phyloP scores from a whole-genome alignment of 257 asterid species.

The Leptodermis oblonga region DNA sequence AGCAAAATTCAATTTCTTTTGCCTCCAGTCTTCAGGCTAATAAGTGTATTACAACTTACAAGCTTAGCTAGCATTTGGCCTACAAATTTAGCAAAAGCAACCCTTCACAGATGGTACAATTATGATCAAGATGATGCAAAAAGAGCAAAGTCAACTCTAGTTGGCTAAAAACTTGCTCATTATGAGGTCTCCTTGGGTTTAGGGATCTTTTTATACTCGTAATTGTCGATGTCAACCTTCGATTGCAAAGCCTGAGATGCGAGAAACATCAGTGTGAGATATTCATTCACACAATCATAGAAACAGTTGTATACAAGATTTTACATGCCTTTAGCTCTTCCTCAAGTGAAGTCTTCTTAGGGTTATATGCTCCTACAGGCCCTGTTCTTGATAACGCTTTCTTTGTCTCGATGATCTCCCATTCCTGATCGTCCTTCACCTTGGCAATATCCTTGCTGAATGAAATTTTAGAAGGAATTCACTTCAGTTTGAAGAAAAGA shows the following conservation, averaged over 20 bases:
- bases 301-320: constrained; percentile 9
- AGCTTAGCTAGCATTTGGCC: neutral
- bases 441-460: constrained; percentile 93
- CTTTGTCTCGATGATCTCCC: constrained; percentile 87
- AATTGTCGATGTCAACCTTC: constrained; percentile 70
- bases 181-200: constrained; percentile 45
- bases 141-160: neutral
- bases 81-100: neutral
- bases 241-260: constrained; percentile 61
- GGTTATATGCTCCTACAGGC: constrained; percentile 73
- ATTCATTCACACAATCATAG: neutral
- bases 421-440: constrained; percentile 82
- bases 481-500: neutral
- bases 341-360: constrained; percentile 66
- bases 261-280: neutral
- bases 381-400: constrained; percentile 83
- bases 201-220: constrained; percentile 87
- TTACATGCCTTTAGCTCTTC: constrained; percentile 77
- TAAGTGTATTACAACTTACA: neutral
- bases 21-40: neutral
- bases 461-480: constrained; percentile 13
- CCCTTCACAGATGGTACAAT: neutral
- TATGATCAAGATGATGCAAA: neutral
- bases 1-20: neutral
- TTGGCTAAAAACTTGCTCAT: neutral